Evolutionary conservation across 257 asterid species (phyloP).

Genomic region (Salvia hispanica): DNA sequence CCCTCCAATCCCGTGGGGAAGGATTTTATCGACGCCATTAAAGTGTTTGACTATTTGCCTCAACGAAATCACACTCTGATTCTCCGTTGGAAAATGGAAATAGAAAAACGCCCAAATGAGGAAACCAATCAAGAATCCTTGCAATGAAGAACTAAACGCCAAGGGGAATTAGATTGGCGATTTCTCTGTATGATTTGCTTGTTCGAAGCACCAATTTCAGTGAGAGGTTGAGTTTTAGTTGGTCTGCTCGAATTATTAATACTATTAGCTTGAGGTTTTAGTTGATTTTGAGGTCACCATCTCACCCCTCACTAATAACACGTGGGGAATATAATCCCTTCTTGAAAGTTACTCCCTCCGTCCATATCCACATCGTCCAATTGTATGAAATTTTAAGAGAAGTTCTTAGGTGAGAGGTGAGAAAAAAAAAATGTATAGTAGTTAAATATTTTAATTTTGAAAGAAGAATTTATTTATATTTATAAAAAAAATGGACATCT

Average conservation of each 20-base stretch:
- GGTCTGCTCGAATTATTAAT: not conserved
- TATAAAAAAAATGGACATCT: no score
- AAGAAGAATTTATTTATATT: no score
- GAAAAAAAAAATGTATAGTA: no score
- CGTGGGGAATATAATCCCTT: conserved; percentile 9
- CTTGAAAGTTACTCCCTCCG: no score
- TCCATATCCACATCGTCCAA: no score
- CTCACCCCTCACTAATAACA: conserved; percentile 4
- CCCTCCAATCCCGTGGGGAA: conserved; percentile 57
- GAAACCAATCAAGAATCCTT: conserved; percentile 18
- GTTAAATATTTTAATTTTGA: no score
- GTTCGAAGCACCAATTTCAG: not conserved
- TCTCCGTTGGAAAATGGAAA: conserved; percentile 7
- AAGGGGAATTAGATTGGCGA: conserved; percentile 17
- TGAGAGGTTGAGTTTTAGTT: conserved; percentile 39
- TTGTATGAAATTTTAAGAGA: no score
- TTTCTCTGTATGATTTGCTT: conserved; percentile 27
- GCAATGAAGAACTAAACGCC: conserved; percentile 21
- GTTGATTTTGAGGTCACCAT: not conserved
- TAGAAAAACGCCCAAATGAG: conserved; percentile 27
- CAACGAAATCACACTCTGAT: not conserved
- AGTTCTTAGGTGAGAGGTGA: no score
- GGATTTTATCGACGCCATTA: conserved; percentile 60
- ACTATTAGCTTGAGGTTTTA: conserved; percentile 4
- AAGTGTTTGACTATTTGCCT: conserved; percentile 41